These are phyloP conservation scores for Pseudocercospora vitis DNA, from an alignment of 2,329 filamentous ascomycete genomes.

Conservation along the genomic window DNA sequence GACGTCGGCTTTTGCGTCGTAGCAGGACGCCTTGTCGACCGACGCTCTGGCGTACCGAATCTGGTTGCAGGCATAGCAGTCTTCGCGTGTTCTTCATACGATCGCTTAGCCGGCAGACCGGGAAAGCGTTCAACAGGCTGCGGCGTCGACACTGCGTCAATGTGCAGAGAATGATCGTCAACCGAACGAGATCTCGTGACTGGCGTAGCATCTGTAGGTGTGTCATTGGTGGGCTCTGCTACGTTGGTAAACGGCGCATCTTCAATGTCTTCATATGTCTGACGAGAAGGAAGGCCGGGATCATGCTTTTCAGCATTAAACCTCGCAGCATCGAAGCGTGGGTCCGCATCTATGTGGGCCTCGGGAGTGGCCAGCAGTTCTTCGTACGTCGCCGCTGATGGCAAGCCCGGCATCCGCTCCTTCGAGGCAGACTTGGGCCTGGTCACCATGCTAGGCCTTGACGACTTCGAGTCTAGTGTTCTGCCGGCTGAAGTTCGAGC, in stretches of 20 bases:
- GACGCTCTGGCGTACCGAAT: constrained; percentile 31
- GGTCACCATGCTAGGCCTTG: background rate
- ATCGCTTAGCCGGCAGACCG: constrained; percentile 17
- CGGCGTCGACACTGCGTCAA: constrained; percentile 1
- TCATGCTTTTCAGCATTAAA: constrained; percentile 17
- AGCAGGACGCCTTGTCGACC: constrained; percentile 30
- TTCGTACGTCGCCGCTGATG: constrained; percentile 18
- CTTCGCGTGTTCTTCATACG: constrained; percentile 27
- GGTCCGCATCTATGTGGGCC: background rate
- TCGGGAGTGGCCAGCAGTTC: constrained; percentile 10
- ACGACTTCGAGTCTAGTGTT: background rate
- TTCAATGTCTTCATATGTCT: constrained; percentile 13
- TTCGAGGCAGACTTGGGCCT: background rate
- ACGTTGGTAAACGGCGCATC: too few relatives aligned
- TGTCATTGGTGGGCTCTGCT: too few relatives aligned
- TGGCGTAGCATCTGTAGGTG: background rate
- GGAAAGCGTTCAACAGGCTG: constrained; percentile 16
- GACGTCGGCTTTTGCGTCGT: constrained; percentile 33
- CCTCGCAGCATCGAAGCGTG: background rate
- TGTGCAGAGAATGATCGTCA: background rate
- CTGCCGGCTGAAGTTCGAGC: background rate
- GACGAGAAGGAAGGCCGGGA: constrained; percentile 21
- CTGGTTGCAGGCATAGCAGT: constrained; percentile 31
- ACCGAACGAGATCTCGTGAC: background rate
- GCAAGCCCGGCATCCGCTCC: constrained; percentile 23